phyloP scores from a whole-genome alignment of 768 basidiomycete genomes.

The Phlegmacium glaucopus region DNA sequence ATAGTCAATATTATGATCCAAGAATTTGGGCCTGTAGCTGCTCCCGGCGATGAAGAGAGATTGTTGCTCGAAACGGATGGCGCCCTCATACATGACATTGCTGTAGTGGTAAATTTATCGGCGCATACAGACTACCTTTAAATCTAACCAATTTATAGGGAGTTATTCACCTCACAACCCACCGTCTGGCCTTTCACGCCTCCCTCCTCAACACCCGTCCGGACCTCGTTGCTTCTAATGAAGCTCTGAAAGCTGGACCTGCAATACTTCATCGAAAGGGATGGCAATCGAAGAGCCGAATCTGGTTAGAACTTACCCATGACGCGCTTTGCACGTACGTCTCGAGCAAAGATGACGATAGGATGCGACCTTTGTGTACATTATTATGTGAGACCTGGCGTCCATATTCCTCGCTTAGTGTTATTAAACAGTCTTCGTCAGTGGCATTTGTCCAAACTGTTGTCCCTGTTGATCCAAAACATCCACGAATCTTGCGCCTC shows the following conservation, averaged over 20 bases:
- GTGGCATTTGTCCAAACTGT: constrained; percentile 48
- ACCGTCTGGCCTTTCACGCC: constrained; percentile 64
- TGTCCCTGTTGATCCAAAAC: constrained; percentile 39
- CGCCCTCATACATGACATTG: constrained; percentile 44
- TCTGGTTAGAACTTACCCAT: constrained; percentile 61
- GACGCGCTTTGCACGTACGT: constrained; percentile 60
- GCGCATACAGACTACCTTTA: not conserved
- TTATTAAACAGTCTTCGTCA: constrained; percentile 13
- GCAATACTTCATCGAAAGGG: constrained; percentile 44
- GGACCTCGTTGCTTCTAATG: constrained; percentile 24
- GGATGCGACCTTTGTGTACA: constrained; percentile 49
- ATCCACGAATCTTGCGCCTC: constrained; percentile 40
- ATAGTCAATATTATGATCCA: constrained; percentile 47
- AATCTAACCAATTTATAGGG: constrained; percentile 31
- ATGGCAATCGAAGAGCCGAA: constrained; percentile 40
- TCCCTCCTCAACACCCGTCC: constrained; percentile 47
- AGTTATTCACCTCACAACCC: constrained; percentile 61
- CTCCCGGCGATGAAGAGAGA: constrained; percentile 42
- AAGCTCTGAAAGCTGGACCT: constrained; percentile 47
- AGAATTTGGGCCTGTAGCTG: constrained; percentile 54
- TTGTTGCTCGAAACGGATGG: constrained; percentile 53
- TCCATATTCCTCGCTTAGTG: too few species aligned
- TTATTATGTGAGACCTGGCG: constrained; percentile 39
- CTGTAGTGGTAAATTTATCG: constrained; percentile 39
- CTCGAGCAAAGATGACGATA: constrained; percentile 51